Evolutionary conservation across 352 stramenopile species (phyloP).

Genomic region (Aphanomyces astaci): DNA sequence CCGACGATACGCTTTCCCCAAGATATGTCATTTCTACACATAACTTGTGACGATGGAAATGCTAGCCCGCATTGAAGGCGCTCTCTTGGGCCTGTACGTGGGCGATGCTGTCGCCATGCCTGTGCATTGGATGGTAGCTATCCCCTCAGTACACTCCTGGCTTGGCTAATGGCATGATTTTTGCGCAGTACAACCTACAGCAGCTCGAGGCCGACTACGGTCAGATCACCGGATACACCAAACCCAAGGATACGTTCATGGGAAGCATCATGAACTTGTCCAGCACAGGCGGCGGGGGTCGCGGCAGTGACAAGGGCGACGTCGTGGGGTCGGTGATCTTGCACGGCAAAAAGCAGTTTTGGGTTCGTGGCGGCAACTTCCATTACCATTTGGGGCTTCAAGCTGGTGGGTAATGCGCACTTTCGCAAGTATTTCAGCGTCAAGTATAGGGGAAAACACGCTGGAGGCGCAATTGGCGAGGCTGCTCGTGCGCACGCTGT

Average conservation of each 20-base stretch:
- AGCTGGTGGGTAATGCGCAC: conserved; percentile 6
- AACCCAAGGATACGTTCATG: conserved; percentile 38
- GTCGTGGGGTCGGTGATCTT: conserved; percentile 77
- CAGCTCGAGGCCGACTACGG: conserved; percentile 59
- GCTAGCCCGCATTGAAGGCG: conserved; percentile 23
- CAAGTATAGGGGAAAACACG: conserved; percentile 51
- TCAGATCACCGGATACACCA: conserved; percentile 45
- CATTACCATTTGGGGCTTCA: conserved; percentile 67
- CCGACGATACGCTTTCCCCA: background rate
- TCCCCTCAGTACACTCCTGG: background rate
- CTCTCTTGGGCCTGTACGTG: conserved; percentile 40
- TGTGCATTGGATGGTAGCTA: conserved; percentile 51
- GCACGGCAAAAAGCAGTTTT: conserved; percentile 68
- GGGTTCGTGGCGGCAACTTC: conserved; percentile 41
- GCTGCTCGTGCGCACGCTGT: conserved; percentile 42
- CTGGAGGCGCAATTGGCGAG: conserved; percentile 52
- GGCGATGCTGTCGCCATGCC: conserved; percentile 60
- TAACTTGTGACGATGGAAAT: background rate
- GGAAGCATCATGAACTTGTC: conserved; percentile 71
- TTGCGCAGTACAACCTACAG: conserved; percentile 40
- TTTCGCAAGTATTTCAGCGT: background rate
- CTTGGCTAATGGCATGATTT: background rate
- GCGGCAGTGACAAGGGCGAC: conserved; percentile 31
- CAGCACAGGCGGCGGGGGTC: conserved; percentile 59
- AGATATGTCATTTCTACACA: background rate